A percentile compares a stretch with the other conserved stretches of the same genome.
Evolutionary conservation across 345 rosid genomes (phyloP).

Genomic region (Eucalyptus pauciflora): DNA sequence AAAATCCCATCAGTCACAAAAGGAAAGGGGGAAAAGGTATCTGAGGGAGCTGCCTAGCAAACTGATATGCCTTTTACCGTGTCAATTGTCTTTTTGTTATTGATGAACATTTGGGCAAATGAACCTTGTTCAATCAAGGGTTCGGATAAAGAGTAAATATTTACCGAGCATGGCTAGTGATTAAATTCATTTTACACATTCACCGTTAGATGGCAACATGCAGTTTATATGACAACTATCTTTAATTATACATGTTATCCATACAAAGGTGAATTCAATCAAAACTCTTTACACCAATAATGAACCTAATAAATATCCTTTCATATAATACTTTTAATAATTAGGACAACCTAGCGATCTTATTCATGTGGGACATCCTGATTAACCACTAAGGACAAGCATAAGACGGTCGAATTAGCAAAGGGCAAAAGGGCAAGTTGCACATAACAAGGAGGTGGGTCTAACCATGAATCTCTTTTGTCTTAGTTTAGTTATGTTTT

Average conservation of each 20-base stretch:
- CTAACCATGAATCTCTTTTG: neutral
- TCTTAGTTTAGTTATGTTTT: neutral
- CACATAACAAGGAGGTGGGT: neutral
- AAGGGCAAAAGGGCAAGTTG: neutral
- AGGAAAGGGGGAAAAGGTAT: neutral
- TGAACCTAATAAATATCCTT: neutral
- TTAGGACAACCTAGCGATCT: neutral
- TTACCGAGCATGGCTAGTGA: neutral
- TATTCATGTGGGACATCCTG: neutral
- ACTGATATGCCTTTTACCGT: neutral
- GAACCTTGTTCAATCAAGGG: neutral
- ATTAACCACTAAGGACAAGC: neutral
- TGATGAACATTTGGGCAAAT: neutral
- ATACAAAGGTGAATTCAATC: neutral
- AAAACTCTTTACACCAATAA: neutral
- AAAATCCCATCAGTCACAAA: neutral
- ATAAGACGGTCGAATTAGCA: neutral
- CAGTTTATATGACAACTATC: neutral
- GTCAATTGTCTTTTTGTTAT: neutral
- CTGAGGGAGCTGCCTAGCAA: neutral
- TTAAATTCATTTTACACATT: neutral
- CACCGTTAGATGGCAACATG: neutral
- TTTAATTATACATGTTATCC: neutral
- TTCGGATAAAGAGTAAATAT: neutral
- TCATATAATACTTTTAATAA: neutral